Evolutionary conservation across 2,329 filamentous ascomycete species (phyloP).

Genomic region (Beauveria sp.): DNA sequence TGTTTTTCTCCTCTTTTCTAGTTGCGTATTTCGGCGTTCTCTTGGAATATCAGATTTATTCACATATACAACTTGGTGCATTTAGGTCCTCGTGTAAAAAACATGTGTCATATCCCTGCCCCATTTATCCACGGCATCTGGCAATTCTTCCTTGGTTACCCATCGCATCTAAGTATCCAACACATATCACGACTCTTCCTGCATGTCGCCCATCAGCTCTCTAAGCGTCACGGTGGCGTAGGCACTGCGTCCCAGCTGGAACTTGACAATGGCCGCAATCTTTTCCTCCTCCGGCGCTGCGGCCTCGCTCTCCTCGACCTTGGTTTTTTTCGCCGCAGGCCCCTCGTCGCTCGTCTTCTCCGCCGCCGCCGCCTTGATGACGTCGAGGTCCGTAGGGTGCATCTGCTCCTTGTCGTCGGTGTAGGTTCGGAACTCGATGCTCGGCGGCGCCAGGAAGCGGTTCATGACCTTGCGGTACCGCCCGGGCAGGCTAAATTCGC

Average conservation of each 20-base stretch:
- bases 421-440: conserved; percentile 65
- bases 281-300: conserved; percentile 22
- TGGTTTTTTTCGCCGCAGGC: conserved; percentile 11
- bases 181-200: conserved; percentile 17
- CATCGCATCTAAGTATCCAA: background rate
- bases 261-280: conserved; percentile 63
- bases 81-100: background rate
- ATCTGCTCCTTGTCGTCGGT: conserved; percentile 69
- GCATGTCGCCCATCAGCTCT: conserved; percentile 58
- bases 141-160: too few relatives aligned
- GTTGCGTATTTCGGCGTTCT: background rate
- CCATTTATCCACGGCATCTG: too few relatives aligned
- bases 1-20: background rate
- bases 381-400: conserved; percentile 78
- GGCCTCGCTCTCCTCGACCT: conserved; percentile 19
- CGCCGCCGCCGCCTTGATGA: conserved; percentile 39
- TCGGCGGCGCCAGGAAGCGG: conserved; percentile 56
- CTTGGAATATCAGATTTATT: background rate
- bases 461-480: conserved; percentile 81
- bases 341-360: conserved; percentile 11
- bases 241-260: conserved; percentile 70
- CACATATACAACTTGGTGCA: background rate
- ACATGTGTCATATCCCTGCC: background rate
- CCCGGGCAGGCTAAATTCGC: conserved; percentile 82
- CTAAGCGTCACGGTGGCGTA: conserved; percentile 80